These are phyloP conservation scores for Sporisorium reilianum DNA, from an alignment of 1,284 basidiomycete genomes.

Conservation along the genomic window DNA sequence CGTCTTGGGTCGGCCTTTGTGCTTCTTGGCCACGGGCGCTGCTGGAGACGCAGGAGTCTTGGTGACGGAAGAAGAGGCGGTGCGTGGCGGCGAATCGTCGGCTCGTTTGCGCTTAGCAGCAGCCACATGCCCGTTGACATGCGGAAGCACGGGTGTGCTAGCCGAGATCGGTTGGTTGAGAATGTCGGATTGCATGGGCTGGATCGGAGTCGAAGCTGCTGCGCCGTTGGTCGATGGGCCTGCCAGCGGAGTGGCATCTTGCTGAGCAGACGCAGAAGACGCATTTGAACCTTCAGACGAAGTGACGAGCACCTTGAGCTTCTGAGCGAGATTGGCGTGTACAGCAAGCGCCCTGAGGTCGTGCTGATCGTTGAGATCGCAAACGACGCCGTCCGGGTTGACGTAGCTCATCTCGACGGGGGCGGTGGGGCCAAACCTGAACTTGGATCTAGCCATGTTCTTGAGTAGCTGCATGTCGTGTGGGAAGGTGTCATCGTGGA, in stretches of 20 bases:
- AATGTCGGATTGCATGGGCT: neutral
- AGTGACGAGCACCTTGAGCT: slow-evolving; percentile 41
- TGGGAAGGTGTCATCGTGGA: slow-evolving; percentile 40
- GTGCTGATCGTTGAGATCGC: slow-evolving; percentile 52
- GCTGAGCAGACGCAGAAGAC: neutral
- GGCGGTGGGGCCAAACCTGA: slow-evolving; percentile 22
- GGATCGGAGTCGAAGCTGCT: neutral
- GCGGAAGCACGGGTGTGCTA: neutral
- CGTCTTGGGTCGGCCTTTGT: slow-evolving; percentile 1
- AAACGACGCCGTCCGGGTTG: slow-evolving; percentile 47
- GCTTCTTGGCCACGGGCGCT: slow-evolving; percentile 25
- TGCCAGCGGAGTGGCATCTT: neutral
- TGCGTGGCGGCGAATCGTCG: slow-evolving; percentile 17
- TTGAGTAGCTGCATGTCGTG: slow-evolving; percentile 21
- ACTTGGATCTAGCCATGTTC: slow-evolving; percentile 39
- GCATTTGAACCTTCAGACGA: slow-evolving; percentile 5
- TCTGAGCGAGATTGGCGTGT: slow-evolving; percentile 41
- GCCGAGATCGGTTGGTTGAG: neutral
- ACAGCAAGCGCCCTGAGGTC: slow-evolving; percentile 53
- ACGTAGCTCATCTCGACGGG: slow-evolving; percentile 50
- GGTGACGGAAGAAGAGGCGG: neutral
- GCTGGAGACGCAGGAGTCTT: slow-evolving; percentile 14
- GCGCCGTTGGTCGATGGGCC: slow-evolving; percentile 3
- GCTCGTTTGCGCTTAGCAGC: slow-evolving; percentile 30
- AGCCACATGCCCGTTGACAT: slow-evolving; percentile 7